Percentiles rank a stretch among this genome's conserved stretches.
These are phyloP conservation scores for Fusarium sp. DNA, from an alignment of 2,329 filamentous ascomycete species.

Conservation along the genomic window DNA sequence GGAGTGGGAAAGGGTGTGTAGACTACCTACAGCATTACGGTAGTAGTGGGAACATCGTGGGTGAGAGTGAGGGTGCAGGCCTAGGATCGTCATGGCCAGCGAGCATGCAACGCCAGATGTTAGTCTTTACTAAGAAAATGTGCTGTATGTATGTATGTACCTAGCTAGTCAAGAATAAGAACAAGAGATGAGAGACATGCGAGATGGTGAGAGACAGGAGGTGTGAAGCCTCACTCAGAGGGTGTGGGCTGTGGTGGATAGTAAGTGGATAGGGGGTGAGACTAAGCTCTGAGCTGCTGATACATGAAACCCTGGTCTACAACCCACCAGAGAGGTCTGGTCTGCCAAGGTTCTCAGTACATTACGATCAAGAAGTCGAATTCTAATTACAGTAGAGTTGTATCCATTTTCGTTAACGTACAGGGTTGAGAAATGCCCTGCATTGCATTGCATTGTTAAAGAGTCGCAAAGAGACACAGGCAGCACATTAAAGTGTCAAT, in stretches of 20 bases:
- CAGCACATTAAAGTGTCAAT: constrained; percentile 14
- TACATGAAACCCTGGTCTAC: constrained; percentile 32
- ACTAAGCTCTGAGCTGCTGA: constrained; percentile 28
- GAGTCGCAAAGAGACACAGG: constrained; percentile 1
- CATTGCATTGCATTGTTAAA: constrained; percentile 22
- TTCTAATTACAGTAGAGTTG: not conserved
- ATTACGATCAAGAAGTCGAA: constrained; percentile 5
- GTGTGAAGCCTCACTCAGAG: constrained; percentile 2
- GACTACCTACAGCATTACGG: constrained; percentile 12
- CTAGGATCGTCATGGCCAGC: constrained; percentile 33
- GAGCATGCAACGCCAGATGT: constrained; percentile 28
- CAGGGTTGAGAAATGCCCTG: constrained; percentile 19
- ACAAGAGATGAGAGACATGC: constrained; percentile 18
- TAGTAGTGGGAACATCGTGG: constrained; percentile 7
- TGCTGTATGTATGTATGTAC: not conserved
- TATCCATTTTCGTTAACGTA: constrained; percentile 17
- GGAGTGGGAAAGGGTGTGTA: constrained; percentile 29
- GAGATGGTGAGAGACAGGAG: constrained; percentile 33
- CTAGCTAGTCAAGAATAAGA: constrained; percentile 4
- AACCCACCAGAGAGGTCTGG: constrained; percentile 5
- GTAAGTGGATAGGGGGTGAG: constrained; percentile 6
- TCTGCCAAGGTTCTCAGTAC: constrained; percentile 8
- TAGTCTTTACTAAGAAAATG: constrained; percentile 7
- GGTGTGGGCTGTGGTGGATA: constrained; percentile 19
- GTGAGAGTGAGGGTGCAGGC: not conserved